Conservation (phyloP, 805 yeast genomes). For the Cyberlindnera galapagoensis region DNA sequence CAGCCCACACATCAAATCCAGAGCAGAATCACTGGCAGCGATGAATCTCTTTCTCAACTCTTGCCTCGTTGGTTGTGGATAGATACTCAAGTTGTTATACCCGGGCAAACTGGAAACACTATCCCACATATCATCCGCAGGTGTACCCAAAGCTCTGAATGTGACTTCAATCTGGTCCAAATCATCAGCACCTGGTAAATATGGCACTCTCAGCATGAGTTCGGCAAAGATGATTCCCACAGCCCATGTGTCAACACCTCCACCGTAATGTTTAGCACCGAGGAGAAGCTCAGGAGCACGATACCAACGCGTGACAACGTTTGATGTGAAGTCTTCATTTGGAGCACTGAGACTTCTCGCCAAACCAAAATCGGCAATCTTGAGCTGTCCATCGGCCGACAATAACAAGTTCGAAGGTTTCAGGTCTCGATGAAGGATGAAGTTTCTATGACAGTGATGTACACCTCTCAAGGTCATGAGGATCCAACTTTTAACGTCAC, state of each 20-base stretch:
- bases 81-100: constrained; percentile 65
- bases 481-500: constrained; percentile 90
- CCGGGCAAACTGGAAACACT: constrained; percentile 74
- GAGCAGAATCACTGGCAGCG: constrained; percentile 84
- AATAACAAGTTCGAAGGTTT: constrained; percentile 87
- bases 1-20: constrained; percentile 68
- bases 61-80: constrained; percentile 76
- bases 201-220: constrained; percentile 89
- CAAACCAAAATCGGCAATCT: constrained; percentile 95
- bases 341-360: constrained; percentile 82
- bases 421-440: constrained; percentile 84
- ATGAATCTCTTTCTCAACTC: constrained; percentile 79
- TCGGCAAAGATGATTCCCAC: constrained; percentile 96
- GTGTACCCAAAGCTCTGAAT: constrained; percentile 92
- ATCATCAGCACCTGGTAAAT: constrained; percentile 89
- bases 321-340: constrained; percentile 74
- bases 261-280: constrained; percentile 85
- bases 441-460: constrained; percentile 91
- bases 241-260: constrained; percentile 93
- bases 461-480: constrained; percentile 92
- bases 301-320: constrained; percentile 97
- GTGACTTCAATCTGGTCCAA: constrained; percentile 89
- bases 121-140: constrained; percentile 89
- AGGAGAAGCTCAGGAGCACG: constrained; percentile 90
- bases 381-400: constrained; percentile 81